phyloP scores from a whole-genome alignment of 192 early-diverging fungal species.

The Coemansia sp. region DNA sequence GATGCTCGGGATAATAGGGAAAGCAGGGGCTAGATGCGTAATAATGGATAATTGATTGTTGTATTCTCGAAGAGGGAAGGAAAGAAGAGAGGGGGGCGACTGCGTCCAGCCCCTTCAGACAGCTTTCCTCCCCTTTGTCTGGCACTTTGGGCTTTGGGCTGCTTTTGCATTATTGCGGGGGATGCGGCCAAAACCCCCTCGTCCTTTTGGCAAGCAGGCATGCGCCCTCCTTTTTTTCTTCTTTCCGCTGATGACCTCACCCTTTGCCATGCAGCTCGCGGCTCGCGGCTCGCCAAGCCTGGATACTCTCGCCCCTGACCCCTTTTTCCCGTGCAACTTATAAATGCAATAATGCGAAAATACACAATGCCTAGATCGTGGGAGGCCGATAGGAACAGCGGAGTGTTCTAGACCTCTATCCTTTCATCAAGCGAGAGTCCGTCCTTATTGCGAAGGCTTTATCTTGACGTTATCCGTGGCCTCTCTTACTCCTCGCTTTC shows the following conservation, averaged over 20 bases:
- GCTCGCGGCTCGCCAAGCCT: neutral
- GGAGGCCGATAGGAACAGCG: neutral
- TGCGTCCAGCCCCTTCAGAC: neutral
- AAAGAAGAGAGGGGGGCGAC: conserved; percentile 5
- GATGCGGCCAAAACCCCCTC: neutral
- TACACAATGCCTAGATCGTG: neutral
- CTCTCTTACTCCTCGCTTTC: neutral
- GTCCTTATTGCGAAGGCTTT: too few relatives aligned
- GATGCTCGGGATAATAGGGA: neutral
- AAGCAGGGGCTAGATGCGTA: conserved; percentile 2
- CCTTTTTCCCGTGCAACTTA: neutral
- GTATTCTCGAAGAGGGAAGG: neutral
- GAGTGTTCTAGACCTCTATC: too few relatives aligned
- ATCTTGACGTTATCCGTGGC: neutral
- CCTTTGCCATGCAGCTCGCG: neutral
- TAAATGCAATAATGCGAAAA: neutral
- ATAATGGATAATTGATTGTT: conserved; percentile 6
- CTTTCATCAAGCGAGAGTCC: too few relatives aligned
- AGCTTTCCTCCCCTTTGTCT: neutral
- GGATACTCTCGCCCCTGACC: neutral
- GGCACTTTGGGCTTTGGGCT: neutral
- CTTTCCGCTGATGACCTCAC: conserved; percentile 4
- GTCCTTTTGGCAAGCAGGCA: neutral
- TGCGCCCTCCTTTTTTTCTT: neutral
- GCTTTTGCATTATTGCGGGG: neutral